Evolutionary conservation across 2,329 filamentous ascomycete species (phyloP), one percentile per base, ranked within the genome.

Genomic region (Fusarium mundagurra): DNA sequence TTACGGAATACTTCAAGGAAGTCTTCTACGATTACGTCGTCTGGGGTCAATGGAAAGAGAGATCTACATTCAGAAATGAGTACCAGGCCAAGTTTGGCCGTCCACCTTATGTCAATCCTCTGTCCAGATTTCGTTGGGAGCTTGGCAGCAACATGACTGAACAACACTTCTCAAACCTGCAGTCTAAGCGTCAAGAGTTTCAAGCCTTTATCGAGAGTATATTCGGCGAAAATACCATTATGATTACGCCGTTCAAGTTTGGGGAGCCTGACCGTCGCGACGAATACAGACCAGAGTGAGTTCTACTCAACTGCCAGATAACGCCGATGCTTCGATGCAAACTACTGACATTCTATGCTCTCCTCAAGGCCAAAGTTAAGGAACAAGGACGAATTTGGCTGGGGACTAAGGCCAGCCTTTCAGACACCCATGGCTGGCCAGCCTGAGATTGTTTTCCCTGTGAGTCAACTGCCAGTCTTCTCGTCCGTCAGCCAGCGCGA

Each of bases 361-460:
- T 50, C 4, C 1, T 16, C 1, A n/a, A 34, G 4, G 8, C 14
- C 29, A n/a, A 33, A 7, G 22, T n/a, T 1, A 0, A 50, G 13
- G 2, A 33, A 34, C 1, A 2, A 50, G 14, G 22, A 17, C 9
- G 29, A 13, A 17, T 50, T 13, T 50, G 14, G 29, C 9, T 50
- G 29, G 20, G 6, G 29, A 16, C 6, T 24, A 2, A 50, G 29
- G 8, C 13, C 9, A 0, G 13, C 9, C 18, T 48, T 11, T 16
- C 45, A 48, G 29, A 31, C 20, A 48, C 45, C 29, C 13, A 16
- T 48, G 45, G 20, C 45, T 4, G 29, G 29, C 8, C 20, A 34
- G 22, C 31, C 47, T 17, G 29, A 24, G 22, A 50, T 50, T 22
- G 9, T 50, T 33, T n/a, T 8, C 10, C 47, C 47, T 1, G 14